These are phyloP conservation scores for Lyophyllum semitale DNA, from an alignment of 768 basidiomycete genomes.

Conservation along the genomic window DNA sequence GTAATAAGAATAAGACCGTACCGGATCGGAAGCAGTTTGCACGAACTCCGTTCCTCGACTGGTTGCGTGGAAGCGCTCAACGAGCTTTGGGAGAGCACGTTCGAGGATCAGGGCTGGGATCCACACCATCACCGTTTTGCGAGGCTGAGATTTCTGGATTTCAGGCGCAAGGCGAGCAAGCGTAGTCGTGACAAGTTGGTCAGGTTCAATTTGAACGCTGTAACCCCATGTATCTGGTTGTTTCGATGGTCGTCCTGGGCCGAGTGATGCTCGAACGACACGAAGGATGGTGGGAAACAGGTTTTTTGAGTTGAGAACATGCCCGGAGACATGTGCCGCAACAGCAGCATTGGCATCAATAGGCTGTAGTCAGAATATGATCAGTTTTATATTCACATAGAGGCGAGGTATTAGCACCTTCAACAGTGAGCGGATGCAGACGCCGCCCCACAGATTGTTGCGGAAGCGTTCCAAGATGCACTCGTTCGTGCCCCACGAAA, in stretches of 20 bases:
- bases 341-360: not conserved
- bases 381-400: not conserved
- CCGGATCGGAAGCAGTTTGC: not conserved
- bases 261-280: not conserved
- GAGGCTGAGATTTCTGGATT: not conserved
- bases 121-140: not conserved
- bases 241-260: not conserved
- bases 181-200: not conserved
- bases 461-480: conserved; percentile 59
- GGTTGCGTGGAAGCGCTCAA: not conserved
- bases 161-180: not conserved
- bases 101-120: not conserved
- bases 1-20: too few relatives aligned
- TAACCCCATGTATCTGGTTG: not conserved
- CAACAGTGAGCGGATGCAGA: conserved; percentile 46
- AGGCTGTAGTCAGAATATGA: not conserved
- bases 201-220: not conserved
- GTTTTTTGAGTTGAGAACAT: not conserved
- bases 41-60: not conserved
- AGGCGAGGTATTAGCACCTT: conserved; percentile 1
- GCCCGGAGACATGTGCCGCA: not conserved
- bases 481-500: conserved; percentile 66
- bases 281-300: not conserved
- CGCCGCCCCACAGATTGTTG: conserved; percentile 56
- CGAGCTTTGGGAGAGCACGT: not conserved